Base-by-base conservation (phyloP, 202 grass and related monocot genomes). In the Alloteropsis angusta region DNA sequence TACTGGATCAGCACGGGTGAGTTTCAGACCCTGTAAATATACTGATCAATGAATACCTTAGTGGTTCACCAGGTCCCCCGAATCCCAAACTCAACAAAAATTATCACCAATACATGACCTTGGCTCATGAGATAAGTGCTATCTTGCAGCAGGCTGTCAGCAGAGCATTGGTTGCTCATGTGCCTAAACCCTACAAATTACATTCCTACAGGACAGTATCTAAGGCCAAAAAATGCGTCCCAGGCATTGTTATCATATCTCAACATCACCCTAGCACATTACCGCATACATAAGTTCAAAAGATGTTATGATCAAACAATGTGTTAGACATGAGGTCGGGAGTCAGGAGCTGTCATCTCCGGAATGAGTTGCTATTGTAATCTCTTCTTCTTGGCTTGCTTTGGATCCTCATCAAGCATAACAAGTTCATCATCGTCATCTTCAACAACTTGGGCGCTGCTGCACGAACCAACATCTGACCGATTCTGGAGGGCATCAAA, bases 301-400 rank as follows among this genome's bases (percentile, higher is more conserved):
- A 81, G 59, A 72, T 82, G 72, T 58, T 66, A 77, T 1, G 41
- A 46, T 81, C 44, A 43, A 85, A 78, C 67, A 85, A 89, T 82
- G 77, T 62, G 87, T 89, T 82, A 89, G 82, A 36, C 72, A 89
- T 89, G 78, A 72, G 21, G 48, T 22, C 23, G 0, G n/a, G 17
- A 68, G 71, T 76, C 81, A 75, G 77, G 41, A 82, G 71, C 65
- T 72, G 48, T 88, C 77, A 82, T 85, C 23, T 42, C 41, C 55
- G 21, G 16, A 46, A n/a, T 9, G 41, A 38, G 57, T 25, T 83
- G 32, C 83, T 92, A 99, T 85, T 89, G 88, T 76, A 87, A 84
- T 84, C 86, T 96, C 52, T 73, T 89, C 47, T 87, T 99, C 92
- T 99, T 96, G 71, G 5, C 68, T 44, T 80, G 25, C 43, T 74